phyloP scores from a whole-genome alignment of 768 basidiomycete genomes.

The Aureoboletus auriporus region DNA sequence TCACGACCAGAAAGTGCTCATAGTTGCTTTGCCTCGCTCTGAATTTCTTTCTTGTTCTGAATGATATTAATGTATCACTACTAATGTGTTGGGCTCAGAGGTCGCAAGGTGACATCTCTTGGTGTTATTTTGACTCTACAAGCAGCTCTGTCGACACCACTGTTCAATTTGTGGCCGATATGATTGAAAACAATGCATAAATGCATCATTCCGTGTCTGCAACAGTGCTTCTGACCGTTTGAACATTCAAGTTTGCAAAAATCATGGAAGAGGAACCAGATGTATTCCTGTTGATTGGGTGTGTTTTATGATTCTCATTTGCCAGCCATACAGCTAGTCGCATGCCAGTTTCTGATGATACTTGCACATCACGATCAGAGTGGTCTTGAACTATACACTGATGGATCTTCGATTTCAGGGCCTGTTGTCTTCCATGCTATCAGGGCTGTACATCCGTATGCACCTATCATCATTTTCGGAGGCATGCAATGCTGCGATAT shows the following conservation, averaged over 20 bases:
- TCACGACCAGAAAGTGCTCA: conserved; percentile 65
- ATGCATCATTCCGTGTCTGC: conserved; percentile 4
- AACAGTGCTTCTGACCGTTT: neutral
- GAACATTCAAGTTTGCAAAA: conserved; percentile 54
- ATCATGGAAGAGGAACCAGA: conserved; percentile 64
- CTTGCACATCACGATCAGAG: conserved; percentile 42
- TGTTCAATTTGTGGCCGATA: conserved; percentile 65
- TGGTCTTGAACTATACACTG: neutral
- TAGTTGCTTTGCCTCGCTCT: neutral
- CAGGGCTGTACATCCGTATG: conserved; percentile 61
- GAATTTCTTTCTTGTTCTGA: neutral
- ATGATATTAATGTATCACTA: neutral
- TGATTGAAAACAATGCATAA: conserved; percentile 77
- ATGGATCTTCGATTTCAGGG: conserved; percentile 41
- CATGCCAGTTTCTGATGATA: conserved; percentile 73
- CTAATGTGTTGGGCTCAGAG: conserved; percentile 33
- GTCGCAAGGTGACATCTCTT: conserved; percentile 71
- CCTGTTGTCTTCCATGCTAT: conserved; percentile 69
- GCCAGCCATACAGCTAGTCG: conserved; percentile 43
- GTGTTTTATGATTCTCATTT: conserved; percentile 12
- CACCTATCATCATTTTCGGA: conserved; percentile 82
- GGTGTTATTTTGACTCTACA: conserved; percentile 74
- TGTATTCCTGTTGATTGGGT: conserved; percentile 74
- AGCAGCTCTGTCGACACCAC: conserved; percentile 68
- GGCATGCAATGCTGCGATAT: conserved; percentile 32